Conservation (phyloP, 345 rosid species). For the Euphorbia pulcherrima region DNA sequence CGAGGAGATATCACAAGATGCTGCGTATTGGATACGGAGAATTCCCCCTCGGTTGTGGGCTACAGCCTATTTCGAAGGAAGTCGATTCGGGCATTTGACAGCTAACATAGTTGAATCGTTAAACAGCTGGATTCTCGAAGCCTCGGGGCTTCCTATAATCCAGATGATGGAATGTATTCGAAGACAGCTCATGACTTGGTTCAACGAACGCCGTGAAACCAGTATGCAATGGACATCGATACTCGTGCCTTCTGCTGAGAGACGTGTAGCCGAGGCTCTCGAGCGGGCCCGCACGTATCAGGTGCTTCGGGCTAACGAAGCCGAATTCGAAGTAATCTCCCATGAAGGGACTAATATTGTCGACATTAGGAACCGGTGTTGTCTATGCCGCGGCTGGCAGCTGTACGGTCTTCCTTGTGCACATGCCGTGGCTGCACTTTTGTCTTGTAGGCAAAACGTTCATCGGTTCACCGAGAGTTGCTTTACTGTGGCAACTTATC, state of each 20-base stretch:
- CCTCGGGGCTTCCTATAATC: conserved; percentile 92
- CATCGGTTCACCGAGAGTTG: conserved; percentile 93
- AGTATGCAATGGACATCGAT: conserved; percentile 95
- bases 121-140: conserved; percentile 86
- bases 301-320: conserved; percentile 91
- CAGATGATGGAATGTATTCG: conserved; percentile 99
- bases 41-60: conserved; percentile 97
- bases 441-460: conserved; percentile 96
- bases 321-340: conserved; percentile 90
- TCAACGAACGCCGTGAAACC: conserved; percentile 85
- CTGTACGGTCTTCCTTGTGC: conserved; percentile 92
- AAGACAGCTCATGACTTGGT: conserved; percentile 98
- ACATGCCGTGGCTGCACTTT: conserved; percentile 93
- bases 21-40: conserved; percentile 86
- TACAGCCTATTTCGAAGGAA: conserved; percentile 90
- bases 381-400: conserved; percentile 98
- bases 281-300: conserved; percentile 81
- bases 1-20: conserved; percentile 89
- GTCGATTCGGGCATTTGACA: conserved; percentile 82
- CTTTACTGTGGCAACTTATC: conserved; percentile 87
- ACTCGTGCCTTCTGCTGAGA: conserved; percentile 90
- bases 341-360: conserved; percentile 88
- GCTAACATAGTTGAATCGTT: conserved; percentile 81
- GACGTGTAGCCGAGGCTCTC: conserved; percentile 80
- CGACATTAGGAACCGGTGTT: conserved; percentile 84